Evolutionary conservation across 202 grass and related monocot genomes (phyloP).

Genomic region (Eragrostis tef): DNA sequence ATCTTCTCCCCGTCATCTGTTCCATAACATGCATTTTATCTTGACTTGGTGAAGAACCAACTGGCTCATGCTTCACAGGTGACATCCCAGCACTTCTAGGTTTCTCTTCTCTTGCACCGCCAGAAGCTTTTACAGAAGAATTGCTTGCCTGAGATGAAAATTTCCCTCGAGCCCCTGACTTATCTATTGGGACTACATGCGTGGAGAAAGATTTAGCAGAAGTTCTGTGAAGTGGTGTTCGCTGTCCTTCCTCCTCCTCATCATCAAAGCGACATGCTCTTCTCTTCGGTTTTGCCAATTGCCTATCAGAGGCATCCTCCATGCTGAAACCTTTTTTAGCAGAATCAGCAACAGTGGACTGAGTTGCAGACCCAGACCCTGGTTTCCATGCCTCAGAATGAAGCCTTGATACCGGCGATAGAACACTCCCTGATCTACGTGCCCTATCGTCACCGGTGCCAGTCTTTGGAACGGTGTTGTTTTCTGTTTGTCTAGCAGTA

Average conservation of each 20-base stretch:
- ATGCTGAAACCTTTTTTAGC: constrained; percentile 52
- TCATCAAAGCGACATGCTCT: constrained; percentile 67
- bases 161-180: constrained; percentile 42
- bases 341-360: constrained; percentile 42
- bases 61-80: constrained; percentile 50
- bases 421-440: constrained; percentile 28
- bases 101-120: constrained; percentile 55
- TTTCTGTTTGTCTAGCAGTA: constrained; percentile 37
- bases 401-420: constrained; percentile 43
- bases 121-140: constrained; percentile 47
- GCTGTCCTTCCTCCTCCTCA: constrained; percentile 60
- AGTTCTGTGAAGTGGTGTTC: constrained; percentile 73
- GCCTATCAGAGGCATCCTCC: constrained; percentile 48
- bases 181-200: constrained; percentile 43
- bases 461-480: constrained; percentile 40
- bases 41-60: constrained; percentile 52
- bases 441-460: constrained; percentile 33
- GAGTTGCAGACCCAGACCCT: constrained; percentile 43
- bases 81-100: constrained; percentile 46
- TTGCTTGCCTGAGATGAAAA: constrained; percentile 49
- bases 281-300: constrained; percentile 58
- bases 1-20: constrained; percentile 51
- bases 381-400: constrained; percentile 46
- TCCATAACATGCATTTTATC: constrained; percentile 48
- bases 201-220: constrained; percentile 46